Evolutionary conservation across 2,329 filamentous ascomycete species (phyloP).

Genomic region (Penicillium corylophilum): DNA sequence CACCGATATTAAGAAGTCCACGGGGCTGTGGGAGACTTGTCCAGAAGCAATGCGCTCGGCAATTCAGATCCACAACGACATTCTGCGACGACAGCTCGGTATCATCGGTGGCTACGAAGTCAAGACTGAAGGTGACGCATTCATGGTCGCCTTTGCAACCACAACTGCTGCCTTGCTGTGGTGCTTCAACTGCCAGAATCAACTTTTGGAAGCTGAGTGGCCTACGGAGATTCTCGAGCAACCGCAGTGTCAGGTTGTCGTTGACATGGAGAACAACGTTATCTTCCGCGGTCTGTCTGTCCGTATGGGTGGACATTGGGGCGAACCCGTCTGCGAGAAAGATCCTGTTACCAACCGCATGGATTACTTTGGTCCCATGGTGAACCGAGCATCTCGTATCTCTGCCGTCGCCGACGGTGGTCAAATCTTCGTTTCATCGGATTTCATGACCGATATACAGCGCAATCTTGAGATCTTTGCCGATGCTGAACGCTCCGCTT

Average conservation of each 20-base stretch:
- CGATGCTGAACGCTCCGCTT: constrained; percentile 72
- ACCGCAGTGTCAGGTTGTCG: constrained; percentile 76
- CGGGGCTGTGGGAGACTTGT: constrained; percentile 91
- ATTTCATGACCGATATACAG: constrained; percentile 96
- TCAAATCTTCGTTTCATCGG: constrained; percentile 93
- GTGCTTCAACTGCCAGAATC: constrained; percentile 91
- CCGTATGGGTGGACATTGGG: constrained; percentile 96
- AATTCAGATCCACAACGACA: constrained; percentile 95
- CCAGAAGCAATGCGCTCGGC: constrained; percentile 93
- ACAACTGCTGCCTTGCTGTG: constrained; percentile 91
- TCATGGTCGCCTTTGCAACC: constrained; percentile 98
- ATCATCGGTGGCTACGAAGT: constrained; percentile 97
- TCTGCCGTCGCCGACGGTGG: constrained; percentile 93
- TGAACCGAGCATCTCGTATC: constrained; percentile 93
- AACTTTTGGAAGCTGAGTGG: constrained; percentile 86
- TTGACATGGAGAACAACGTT: constrained; percentile 78
- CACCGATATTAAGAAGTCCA: constrained; percentile 99
- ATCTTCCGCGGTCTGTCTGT: constrained; percentile 95
- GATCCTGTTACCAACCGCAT: constrained; percentile 96
- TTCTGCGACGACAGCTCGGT: constrained; percentile 89
- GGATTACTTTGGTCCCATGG: constrained; percentile 99
- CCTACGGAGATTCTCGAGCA: constrained; percentile 89
- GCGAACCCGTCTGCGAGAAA: constrained; percentile 87
- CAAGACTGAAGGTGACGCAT: constrained; percentile 98
- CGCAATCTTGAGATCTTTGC: constrained; percentile 85